Conservation (phyloP, 495 filamentous ascomycete genomes). For the Penicillium herquei region DNA sequence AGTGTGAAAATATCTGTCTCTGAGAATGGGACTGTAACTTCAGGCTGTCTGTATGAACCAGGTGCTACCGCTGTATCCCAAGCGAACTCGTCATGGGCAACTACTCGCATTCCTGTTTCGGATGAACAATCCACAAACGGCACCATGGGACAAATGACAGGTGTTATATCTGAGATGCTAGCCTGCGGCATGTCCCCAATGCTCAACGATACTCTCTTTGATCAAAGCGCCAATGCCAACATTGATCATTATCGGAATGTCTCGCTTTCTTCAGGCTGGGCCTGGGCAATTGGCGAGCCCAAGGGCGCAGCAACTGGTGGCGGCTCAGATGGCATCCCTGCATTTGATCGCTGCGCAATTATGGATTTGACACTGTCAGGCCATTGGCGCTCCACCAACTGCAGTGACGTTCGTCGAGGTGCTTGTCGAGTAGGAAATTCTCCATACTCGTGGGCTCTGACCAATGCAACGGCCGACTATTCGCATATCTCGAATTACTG, state of each 20-base stretch:
- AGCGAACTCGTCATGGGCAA: constrained; percentile 60
- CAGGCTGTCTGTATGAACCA: constrained; percentile 52
- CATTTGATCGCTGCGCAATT: constrained; percentile 50
- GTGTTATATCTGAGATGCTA: constrained; percentile 42
- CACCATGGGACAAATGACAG: constrained; percentile 29
- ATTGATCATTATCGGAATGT: constrained; percentile 49
- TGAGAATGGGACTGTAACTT: constrained; percentile 37
- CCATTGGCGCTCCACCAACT: constrained; percentile 57
- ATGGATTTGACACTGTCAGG: constrained; percentile 45
- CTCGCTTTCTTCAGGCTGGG: constrained; percentile 53
- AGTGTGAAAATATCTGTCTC: constrained; percentile 23
- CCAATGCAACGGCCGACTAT: constrained; percentile 35
- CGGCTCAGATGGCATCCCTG: constrained; percentile 19
- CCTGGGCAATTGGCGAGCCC: constrained; percentile 58
- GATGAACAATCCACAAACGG: constrained; percentile 29
- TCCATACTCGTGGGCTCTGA: constrained; percentile 58
- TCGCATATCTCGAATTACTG: constrained; percentile 35
- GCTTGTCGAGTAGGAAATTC: constrained; percentile 52
- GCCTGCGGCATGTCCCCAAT: constrained; percentile 58
- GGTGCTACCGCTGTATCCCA: constrained; percentile 33
- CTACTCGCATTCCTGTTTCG: constrained; percentile 28
- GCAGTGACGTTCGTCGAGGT: constrained; percentile 43
- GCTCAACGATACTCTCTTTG: constrained; percentile 54
- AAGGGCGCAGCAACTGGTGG: constrained; percentile 32
- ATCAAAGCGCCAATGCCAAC: constrained; percentile 47